Evolutionary conservation across 192 early-diverging fungal species (phyloP).

Genomic region (Coemansia sp.): DNA sequence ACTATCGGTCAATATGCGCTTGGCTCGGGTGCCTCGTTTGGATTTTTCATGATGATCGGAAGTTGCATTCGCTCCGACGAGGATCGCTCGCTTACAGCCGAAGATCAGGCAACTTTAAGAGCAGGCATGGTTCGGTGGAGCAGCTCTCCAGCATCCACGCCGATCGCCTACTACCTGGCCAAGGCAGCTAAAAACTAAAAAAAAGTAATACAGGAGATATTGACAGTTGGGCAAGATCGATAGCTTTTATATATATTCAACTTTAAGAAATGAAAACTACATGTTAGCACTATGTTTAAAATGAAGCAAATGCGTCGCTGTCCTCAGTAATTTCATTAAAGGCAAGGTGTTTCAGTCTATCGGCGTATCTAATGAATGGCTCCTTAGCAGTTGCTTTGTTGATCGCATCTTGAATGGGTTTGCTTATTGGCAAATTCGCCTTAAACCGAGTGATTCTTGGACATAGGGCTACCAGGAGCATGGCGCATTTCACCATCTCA

Average conservation of each 20-base stretch:
- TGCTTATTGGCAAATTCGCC: not conserved
- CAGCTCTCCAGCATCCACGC: slow-evolving; percentile 25
- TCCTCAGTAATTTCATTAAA: not conserved
- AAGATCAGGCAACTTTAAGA: slow-evolving; percentile 33
- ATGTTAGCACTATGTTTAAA: not conserved
- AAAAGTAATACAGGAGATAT: not conserved
- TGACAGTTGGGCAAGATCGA: not conserved
- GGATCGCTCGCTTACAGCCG: slow-evolving; percentile 26
- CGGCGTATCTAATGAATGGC: not conserved
- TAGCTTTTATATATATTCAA: not conserved
- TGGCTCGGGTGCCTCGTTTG: slow-evolving; percentile 79
- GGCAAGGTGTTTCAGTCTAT: not conserved
- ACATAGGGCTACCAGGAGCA: not conserved
- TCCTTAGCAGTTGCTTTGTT: not conserved
- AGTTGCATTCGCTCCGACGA: slow-evolving; percentile 60
- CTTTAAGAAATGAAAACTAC: not conserved
- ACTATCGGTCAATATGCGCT: slow-evolving; percentile 77
- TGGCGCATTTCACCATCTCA: not conserved
- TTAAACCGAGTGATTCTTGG: not conserved
- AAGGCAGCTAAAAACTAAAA: slow-evolving; percentile 24
- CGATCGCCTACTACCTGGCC: slow-evolving; percentile 40
- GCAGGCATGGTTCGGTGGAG: slow-evolving; percentile 49
- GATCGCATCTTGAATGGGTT: not conserved
- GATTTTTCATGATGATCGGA: slow-evolving; percentile 78
- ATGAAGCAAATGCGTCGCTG: not conserved